Base-by-base conservation (phyloP, 1,284 basidiomycete species). In the Marasmius tenuissimus region DNA sequence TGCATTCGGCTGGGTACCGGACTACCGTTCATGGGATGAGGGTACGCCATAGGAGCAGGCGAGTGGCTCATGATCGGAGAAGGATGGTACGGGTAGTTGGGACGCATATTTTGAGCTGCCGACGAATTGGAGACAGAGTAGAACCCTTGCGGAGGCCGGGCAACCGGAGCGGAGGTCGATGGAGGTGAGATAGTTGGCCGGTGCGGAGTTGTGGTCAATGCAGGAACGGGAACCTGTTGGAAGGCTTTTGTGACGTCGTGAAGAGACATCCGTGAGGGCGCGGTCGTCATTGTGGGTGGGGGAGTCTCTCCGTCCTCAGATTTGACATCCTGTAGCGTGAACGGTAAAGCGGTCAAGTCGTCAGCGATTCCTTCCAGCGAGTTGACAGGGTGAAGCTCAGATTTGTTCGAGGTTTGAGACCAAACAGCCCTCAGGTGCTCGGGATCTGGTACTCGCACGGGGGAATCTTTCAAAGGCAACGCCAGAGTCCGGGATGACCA, bases 391-490 rank as follows among this genome's bases (percentile, higher is more conserved):
- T 86, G 84, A 14, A 83, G 71, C 57, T 81, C 81, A 11, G 85
- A 78, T 70, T 89, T 87, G 67, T 87, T 85, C 1, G 91, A 81
- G 9, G 86, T 81, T 69, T 91, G 87, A n/a, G 89, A 89, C 92
- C 92, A 94, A 10, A 93, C 85, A 37, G 90, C 88, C 72, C 90
- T 93, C 58, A 93, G 76, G 67, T 89, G 89, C 67, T 93, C 91
- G 18, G 88, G 87, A 72, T 92, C 91, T 16, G 89, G 88, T 54
- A 80, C 81, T 61, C 88, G 78, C 57, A 85, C 81, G 22, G 85
- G 81, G 6, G 85, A 84, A 40, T 91, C 89, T 70, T 90, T 91
- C 50, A 81, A 68, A n/a, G 81, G 68, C 52, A 86, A 78, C 62
- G 73, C 81, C 62, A 85, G 67, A 16, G 88, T 82, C n/a, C 87